Conservation (phyloP, 495 filamentous ascomycete genomes). For the Cairneyella variabilis region DNA sequence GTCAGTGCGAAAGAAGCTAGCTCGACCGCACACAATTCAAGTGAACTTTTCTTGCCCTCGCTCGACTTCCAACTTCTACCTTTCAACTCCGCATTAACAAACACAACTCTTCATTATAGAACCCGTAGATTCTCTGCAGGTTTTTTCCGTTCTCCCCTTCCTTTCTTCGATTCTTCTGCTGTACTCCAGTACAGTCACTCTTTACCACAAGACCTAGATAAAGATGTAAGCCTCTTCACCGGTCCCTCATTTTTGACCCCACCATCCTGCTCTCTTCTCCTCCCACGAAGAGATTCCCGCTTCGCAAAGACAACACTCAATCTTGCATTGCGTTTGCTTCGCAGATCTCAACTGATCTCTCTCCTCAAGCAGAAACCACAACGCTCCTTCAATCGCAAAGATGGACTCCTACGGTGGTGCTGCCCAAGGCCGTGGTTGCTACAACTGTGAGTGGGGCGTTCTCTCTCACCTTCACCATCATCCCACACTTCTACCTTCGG, state of each 20-base stretch:
- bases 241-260: conserved; percentile 18
- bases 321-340: background rate
- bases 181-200: conserved; percentile 7
- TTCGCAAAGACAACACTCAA: background rate
- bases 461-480: conserved; percentile 18
- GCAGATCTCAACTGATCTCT: conserved; percentile 7
- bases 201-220: conserved; percentile 4
- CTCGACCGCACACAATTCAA: background rate
- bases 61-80: background rate
- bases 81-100: background rate
- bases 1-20: background rate
- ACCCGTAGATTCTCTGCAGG: background rate
- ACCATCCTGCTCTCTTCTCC: background rate
- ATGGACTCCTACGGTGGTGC: conserved; percentile 40
- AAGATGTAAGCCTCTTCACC: conserved; percentile 8
- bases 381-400: conserved; percentile 24
- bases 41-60: background rate
- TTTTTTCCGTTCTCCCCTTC: background rate
- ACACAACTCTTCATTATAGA: background rate
- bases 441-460: conserved; percentile 79
- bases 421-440: conserved; percentile 56
- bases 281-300: background rate
- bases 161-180: conserved; percentile 4
- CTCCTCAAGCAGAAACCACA: conserved; percentile 16
- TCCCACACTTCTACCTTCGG: conserved; percentile 15